These are phyloP conservation scores for Adansonia madagascariensis DNA, from an alignment of 441 rosid genomes.

Conservation along the genomic window DNA sequence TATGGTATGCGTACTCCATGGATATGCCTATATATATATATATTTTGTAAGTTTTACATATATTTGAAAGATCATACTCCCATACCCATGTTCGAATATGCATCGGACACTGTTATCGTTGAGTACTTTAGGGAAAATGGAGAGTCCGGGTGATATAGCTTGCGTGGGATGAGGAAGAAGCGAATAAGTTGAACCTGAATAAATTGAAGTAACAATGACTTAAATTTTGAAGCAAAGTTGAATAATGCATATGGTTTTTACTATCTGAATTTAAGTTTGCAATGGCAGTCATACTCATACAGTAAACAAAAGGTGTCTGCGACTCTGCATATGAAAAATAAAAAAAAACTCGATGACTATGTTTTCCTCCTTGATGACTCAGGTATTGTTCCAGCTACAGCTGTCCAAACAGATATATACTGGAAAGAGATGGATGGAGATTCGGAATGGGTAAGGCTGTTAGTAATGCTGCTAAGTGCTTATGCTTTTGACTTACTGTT, in stretches of 20 bases:
- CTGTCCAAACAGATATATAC: constrained; percentile 69
- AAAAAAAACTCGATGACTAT: constrained; percentile 16
- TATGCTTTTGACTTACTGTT: constrained; percentile 13
- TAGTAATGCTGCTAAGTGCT: constrained; percentile 28
- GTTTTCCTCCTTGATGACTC: constrained; percentile 34
- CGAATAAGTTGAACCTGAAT: background rate
- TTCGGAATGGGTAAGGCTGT: constrained; percentile 86
- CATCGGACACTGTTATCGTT: background rate
- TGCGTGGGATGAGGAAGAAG: background rate
- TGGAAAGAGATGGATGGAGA: constrained; percentile 98
- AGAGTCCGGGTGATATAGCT: background rate
- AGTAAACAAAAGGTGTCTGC: background rate
- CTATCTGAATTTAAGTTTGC: constrained; percentile 6
- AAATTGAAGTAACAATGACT: constrained; percentile 16
- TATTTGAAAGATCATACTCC: constrained; percentile 1
- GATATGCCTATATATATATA: background rate
- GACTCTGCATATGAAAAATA: background rate
- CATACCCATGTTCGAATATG: background rate
- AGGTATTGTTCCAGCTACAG: constrained; percentile 81
- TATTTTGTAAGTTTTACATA: background rate
- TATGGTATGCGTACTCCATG: background rate
- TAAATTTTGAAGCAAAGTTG: background rate
- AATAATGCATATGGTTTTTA: background rate
- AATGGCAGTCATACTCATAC: background rate
- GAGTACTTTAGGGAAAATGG: background rate